Evolutionary conservation across 2,329 filamentous ascomycete species (phyloP).

Genomic region (Aquanectria penicillioides): DNA sequence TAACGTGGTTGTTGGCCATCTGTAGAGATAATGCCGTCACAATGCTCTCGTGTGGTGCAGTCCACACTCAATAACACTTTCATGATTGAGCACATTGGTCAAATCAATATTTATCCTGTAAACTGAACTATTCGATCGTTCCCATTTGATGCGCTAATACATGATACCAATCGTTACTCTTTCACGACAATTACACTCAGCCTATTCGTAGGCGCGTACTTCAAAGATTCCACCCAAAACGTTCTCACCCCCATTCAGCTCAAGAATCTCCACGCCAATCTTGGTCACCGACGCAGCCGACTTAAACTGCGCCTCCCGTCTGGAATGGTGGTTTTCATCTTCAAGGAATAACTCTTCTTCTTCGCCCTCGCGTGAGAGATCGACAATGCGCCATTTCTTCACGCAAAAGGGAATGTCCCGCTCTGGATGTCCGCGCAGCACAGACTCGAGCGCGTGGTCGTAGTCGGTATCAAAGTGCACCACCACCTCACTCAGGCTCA

Average conservation of each 20-base stretch:
- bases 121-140: too few relatives aligned
- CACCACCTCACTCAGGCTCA: constrained; percentile 25
- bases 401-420: constrained; percentile 36
- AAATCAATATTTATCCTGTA: too few relatives aligned
- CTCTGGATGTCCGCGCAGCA: constrained; percentile 38
- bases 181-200: too few relatives aligned
- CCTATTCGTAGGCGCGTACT: constrained; percentile 35
- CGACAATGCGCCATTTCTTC: constrained; percentile 37
- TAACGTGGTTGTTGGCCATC: too few relatives aligned
- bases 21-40: too few relatives aligned
- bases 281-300: neutral
- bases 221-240: constrained; percentile 38
- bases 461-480: constrained; percentile 40
- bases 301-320: constrained; percentile 29
- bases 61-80: too few relatives aligned
- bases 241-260: constrained; percentile 34
- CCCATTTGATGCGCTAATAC: too few relatives aligned
- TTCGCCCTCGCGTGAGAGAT: constrained; percentile 23
- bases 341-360: constrained; percentile 34
- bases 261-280: constrained; percentile 35
- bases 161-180: too few relatives aligned
- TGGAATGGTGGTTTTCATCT: constrained; percentile 33
- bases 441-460: constrained; percentile 38
- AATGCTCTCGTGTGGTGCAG: too few relatives aligned
- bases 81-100: too few relatives aligned